Conservation (phyloP, 1,139 yeast genomes). For the Candida sp. region DNA sequence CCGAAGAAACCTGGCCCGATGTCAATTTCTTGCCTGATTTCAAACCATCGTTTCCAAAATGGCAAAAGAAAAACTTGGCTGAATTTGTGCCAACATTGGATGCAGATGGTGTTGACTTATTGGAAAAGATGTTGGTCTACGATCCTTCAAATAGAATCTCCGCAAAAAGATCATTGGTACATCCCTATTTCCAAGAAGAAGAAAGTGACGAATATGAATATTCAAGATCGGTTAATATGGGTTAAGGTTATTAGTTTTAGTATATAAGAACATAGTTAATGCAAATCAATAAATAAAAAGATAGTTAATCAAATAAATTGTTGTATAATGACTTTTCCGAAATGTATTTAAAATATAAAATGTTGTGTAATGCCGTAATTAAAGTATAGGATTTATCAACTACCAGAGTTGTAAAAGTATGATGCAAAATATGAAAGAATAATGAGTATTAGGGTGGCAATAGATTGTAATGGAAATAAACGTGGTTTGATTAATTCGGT, state of each 20-base stretch:
- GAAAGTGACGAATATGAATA: constrained; percentile 14
- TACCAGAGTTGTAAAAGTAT: neutral
- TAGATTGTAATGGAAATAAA: neutral
- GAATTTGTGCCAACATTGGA: constrained; percentile 81
- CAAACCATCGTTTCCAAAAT: constrained; percentile 94
- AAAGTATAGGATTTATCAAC: neutral
- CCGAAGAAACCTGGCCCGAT: constrained; percentile 95
- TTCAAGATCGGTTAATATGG: constrained; percentile 40
- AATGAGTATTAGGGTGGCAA: neutral
- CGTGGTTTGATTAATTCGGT: neutral
- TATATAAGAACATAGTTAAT: neutral
- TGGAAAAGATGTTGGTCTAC: constrained; percentile 76
- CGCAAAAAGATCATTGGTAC: constrained; percentile 88
- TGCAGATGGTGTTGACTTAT: constrained; percentile 75
- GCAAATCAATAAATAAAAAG: neutral
- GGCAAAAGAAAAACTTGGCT: constrained; percentile 74
- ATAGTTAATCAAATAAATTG: neutral
- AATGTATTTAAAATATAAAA: too few relatives aligned
- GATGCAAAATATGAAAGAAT: neutral
- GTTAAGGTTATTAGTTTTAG: constrained; percentile 12
- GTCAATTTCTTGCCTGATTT: constrained; percentile 92
- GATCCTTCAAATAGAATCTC: constrained; percentile 95
- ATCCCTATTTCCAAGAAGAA: constrained; percentile 81
- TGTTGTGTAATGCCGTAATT: too few relatives aligned
- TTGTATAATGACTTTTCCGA: too few relatives aligned